Base-by-base conservation (phyloP, 2,329 filamentous ascomycete genomes). In the Pseudogymnoascus sp. region DNA sequence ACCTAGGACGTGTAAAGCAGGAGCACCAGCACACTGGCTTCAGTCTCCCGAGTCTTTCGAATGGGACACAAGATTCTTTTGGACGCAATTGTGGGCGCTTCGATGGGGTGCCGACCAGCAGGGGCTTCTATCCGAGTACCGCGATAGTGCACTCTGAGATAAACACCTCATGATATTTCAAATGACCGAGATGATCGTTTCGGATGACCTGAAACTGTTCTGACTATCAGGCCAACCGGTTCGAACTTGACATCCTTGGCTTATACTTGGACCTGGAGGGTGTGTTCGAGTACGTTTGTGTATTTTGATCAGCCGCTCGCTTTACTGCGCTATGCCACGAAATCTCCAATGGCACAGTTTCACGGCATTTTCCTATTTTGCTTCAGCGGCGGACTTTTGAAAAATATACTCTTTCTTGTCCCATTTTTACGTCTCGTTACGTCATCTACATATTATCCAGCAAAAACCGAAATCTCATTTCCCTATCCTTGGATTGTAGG, bases 21-120 rank as follows among this genome's bases (percentile, higher is more conserved):
- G 68, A 70, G 39, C 68, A 66, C 38, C 60, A 62, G 4, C 60
- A 63, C 25, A 59, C 59, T 14, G 65, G 66, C 1, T 70, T 66
- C 50, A 66, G 64, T 3, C 60, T 70, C 7, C 68, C 68, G 5
- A 70, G 68, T 28, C 61, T 70, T 25, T 64, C 64, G 12, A 57
- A 35, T 64, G 41, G 41, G 7, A 22, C 63, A 4, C 64, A 66
- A 33, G 67, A 67, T 22, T 61, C 58, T 1, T 63, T 67, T 28
- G 64, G 65, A 9, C 63, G 68, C 41, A 64, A 67, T 50, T 72
- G 70, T 64, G 68, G 71, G n/a, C 62, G 70, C 11, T 73, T 69
- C 67, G 70, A 72, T 41, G 70, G 67, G 4, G 62, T 66, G 1
- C 39, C 58, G 4, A 68, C 68, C 33, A 65, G 64, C 4, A 68